Conservation (phyloP, 2,329 filamentous ascomycete species). For the Claviceps pazoutovae region DNA sequence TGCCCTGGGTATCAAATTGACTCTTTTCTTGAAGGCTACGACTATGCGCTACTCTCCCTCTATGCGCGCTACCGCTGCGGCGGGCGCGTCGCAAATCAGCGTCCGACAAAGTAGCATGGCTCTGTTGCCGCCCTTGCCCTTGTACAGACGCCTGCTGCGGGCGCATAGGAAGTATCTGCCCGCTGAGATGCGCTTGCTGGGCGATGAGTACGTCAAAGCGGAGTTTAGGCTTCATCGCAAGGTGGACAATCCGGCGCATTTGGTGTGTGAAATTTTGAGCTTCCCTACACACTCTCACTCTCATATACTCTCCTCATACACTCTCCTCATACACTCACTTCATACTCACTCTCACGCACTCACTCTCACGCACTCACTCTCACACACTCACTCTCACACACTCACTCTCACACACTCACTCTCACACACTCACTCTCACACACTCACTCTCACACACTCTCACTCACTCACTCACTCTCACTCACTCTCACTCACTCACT, state of each 20-base stretch:
- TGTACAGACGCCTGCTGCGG: slow-evolving; percentile 79
- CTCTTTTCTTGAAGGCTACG: too few species aligned
- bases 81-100: slow-evolving; percentile 12
- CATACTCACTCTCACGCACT: too few species aligned
- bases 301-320: too few species aligned
- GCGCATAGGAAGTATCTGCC: slow-evolving; percentile 71
- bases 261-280: slow-evolving; percentile 39
- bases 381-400: too few species aligned
- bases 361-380: too few species aligned
- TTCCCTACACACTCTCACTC: too few species aligned
- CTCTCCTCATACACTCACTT: too few species aligned
- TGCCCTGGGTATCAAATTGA: background rate
- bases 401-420: too few species aligned
- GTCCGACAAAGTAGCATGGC: slow-evolving; percentile 38
- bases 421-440: too few species aligned
- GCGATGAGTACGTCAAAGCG: slow-evolving; percentile 83
- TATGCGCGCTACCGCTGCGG: slow-evolving; percentile 17
- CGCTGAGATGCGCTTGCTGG: slow-evolving; percentile 61
- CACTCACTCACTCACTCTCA: too few species aligned
- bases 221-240: slow-evolving; percentile 78
- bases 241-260: slow-evolving; percentile 81
- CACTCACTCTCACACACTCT: too few species aligned
- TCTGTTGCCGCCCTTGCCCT: slow-evolving; percentile 71
- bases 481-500: too few species aligned
- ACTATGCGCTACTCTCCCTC: slow-evolving; percentile 11